phyloP scores from a whole-genome alignment of 2,329 filamentous ascomycete species.

The Botryotinia calthae region DNA sequence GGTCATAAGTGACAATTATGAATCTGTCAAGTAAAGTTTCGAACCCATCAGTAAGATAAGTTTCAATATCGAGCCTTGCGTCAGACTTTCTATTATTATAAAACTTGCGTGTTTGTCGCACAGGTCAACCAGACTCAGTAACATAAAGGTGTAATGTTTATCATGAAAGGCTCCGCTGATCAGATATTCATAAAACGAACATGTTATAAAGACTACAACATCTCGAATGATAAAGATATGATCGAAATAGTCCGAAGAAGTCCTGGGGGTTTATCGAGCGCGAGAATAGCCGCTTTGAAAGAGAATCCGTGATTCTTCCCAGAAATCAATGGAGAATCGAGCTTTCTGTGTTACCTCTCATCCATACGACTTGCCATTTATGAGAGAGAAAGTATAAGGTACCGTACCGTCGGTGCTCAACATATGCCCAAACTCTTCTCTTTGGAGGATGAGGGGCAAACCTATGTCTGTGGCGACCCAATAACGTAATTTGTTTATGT shows the following conservation, averaged over 20 bases:
- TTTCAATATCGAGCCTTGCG: neutral
- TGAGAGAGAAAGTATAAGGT: neutral
- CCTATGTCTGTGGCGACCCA: neutral
- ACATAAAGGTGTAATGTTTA: neutral
- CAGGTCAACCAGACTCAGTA: neutral
- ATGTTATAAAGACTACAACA: neutral
- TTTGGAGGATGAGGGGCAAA: slow-evolving; percentile 1
- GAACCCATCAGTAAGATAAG: neutral
- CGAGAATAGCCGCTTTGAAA: neutral
- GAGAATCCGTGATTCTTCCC: neutral
- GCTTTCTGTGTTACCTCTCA: neutral
- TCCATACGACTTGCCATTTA: neutral
- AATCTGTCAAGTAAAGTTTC: neutral
- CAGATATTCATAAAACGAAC: neutral
- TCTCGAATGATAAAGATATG: neutral
- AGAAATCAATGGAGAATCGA: neutral
- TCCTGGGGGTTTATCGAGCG: neutral
- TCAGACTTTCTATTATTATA: neutral
- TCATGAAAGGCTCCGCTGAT: neutral
- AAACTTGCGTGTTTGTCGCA: neutral
- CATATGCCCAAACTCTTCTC: neutral
- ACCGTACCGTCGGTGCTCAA: slow-evolving; percentile 2
- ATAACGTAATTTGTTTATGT: slow-evolving; percentile 8
- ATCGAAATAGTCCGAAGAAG: neutral
- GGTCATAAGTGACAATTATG: neutral